Percentiles rank a stretch among this genome's conserved stretches.
Evolutionary conservation across 2,329 filamentous ascomycete genomes (phyloP).

Genomic region (Fusarium sp.): DNA sequence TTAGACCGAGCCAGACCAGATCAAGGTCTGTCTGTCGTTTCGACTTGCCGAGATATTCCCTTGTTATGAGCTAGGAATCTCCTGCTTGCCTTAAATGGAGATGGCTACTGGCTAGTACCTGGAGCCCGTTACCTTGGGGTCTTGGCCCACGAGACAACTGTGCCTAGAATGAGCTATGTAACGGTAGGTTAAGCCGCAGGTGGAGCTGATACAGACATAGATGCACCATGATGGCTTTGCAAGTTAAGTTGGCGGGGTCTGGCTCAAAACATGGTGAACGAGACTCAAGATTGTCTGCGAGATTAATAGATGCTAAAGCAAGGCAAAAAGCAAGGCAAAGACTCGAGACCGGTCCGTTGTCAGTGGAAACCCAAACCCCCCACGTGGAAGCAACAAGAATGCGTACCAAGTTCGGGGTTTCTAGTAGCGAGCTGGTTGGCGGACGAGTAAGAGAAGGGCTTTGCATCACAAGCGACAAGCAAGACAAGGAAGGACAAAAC

Average conservation of each 20-base stretch:
- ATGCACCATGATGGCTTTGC: conserved; percentile 4
- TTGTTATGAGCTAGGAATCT: conserved; percentile 13
- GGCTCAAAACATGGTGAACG: not conserved
- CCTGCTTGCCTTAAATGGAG: too few species aligned
- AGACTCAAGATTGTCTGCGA: not conserved
- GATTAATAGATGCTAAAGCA: not conserved
- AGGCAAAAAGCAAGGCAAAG: conserved; percentile 5
- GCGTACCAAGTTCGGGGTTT: conserved; percentile 12
- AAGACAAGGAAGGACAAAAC: not conserved
- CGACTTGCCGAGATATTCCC: conserved; percentile 47
- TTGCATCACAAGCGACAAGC: conserved; percentile 13
- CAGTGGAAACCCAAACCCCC: conserved; percentile 11
- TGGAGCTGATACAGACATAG: conserved; percentile 31
- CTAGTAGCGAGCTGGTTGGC: conserved; percentile 26
- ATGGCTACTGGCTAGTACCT: not conserved
- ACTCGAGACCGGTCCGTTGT: conserved; percentile 24
- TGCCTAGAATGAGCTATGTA: conserved; percentile 26
- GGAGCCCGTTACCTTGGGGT: conserved; percentile 6
- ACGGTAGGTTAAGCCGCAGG: conserved; percentile 45
- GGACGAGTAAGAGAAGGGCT: conserved; percentile 21
- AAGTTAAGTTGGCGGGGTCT: not conserved
- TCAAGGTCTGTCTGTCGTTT: not conserved
- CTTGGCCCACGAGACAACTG: conserved; percentile 6
- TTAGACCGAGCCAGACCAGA: conserved; percentile 7
- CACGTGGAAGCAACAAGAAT: conserved; percentile 18